Base-by-base conservation (phyloP, 176 grass and related monocot species). In the Oryza longistaminata region DNA sequence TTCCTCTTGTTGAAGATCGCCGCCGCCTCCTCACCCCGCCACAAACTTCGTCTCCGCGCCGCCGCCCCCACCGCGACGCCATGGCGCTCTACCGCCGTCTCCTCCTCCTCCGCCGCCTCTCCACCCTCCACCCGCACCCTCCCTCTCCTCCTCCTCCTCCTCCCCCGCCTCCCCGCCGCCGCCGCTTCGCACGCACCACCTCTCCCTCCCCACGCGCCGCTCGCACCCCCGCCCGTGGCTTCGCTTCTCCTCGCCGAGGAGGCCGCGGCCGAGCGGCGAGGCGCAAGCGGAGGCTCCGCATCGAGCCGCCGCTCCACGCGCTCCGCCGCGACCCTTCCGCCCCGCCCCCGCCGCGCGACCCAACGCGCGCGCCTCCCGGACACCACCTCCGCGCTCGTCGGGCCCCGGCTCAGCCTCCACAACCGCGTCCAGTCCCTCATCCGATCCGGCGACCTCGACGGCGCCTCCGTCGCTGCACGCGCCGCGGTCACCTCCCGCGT, bases 261-360 rank as follows among this genome's bases (percentile, higher is more conserved):
- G 7, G 79, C 90, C 14, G 90, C 90, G 0, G 90, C 90, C 21
- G 90, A 92, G 82, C 86, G 90, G 2, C 90, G 86, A 82, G 90
- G 13, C 90, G 86, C 5, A 92, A 92, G 82, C 86, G 90, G 21
- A 86, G 87, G 22, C 90, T 92, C 82, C 86, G 90, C 22, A 92
- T 92, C 71, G 90, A 92, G 74, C 90, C 90, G 2, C 90, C 90
- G 62, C 82, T 92, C n/a, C 78, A 92, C 77, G 90, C 82, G 16
- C 86, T 88, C 3, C 86, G 86, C 5, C 81, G 77, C 14, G 85
- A 84, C 3, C 86, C 86, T 3, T 70, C 73, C 24, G 4, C 61
- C n/a, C 70, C 78, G 3, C 78, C 68, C 19, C 35, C 72, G 11
- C 82, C 90, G 74, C 78, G 81, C 0, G 84, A 82, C 16, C 77